Evolutionary conservation across 2,329 filamentous ascomycete species (phyloP).

Genomic region (Xylariaceae sp.): DNA sequence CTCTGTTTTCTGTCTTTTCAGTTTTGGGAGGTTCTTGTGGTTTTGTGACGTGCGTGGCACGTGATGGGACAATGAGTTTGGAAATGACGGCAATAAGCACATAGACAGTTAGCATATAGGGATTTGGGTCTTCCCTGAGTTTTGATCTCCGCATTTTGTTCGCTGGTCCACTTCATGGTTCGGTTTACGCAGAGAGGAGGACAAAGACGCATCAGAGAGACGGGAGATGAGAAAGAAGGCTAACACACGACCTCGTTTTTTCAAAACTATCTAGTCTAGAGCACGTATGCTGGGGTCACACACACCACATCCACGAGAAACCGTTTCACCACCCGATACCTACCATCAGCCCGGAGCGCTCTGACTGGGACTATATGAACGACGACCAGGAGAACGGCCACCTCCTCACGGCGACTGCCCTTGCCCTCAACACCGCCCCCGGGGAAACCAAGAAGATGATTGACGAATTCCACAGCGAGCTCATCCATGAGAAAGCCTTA

Average conservation of each 20-base stretch:
- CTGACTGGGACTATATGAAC: conserved; percentile 25
- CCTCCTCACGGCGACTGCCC: conserved; percentile 26
- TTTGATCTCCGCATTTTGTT: too few relatives aligned
- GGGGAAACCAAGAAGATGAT: conserved; percentile 6
- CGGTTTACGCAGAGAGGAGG: too few relatives aligned
- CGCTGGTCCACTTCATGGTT: too few relatives aligned
- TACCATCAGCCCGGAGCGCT: conserved; percentile 8
- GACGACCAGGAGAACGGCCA: conserved; percentile 22
- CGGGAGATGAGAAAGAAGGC: background rate
- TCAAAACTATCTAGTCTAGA: conserved; percentile 39
- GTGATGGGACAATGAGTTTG: too few relatives aligned
- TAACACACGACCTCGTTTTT: background rate
- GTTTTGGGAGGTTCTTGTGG: too few relatives aligned
- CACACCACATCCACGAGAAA: conserved; percentile 38
- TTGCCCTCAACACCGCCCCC: conserved; percentile 24
- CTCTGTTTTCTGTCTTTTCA: too few relatives aligned
- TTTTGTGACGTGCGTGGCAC: too few relatives aligned
- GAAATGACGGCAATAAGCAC: too few relatives aligned
- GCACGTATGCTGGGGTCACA: conserved; percentile 51
- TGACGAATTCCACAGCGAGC: conserved; percentile 2
- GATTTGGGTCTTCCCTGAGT: background rate
- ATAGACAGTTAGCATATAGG: background rate
- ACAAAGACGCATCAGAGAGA: background rate
- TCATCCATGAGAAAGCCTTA: background rate
- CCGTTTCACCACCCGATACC: conserved; percentile 24